A percentile compares a stretch with the other conserved stretches of the same genome.
phyloP scores from a whole-genome alignment of 768 basidiomycete genomes.

The Trametes gibbosa region DNA sequence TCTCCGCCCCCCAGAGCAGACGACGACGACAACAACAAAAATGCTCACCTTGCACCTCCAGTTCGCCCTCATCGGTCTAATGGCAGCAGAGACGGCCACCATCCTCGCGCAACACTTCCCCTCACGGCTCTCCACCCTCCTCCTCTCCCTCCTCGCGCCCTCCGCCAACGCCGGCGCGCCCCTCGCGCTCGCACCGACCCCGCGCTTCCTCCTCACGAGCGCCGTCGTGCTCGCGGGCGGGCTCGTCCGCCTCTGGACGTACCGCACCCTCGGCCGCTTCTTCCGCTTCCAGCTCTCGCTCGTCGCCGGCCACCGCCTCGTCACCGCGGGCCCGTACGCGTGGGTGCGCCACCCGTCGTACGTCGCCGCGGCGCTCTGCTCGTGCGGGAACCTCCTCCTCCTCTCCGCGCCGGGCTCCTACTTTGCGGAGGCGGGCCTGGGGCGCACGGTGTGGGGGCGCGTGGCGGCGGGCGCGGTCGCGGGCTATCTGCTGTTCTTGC shows the following conservation, averaged over 20 bases:
- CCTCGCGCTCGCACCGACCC: neutral
- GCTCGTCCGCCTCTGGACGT: slow-evolving; percentile 1
- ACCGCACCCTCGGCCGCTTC: slow-evolving; percentile 20
- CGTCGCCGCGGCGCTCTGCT: neutral
- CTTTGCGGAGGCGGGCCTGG: slow-evolving; percentile 3
- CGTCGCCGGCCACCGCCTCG: slow-evolving; percentile 13
- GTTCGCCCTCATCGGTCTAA: neutral
- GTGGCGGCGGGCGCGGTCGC: neutral
- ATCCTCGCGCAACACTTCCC: slow-evolving; percentile 1
- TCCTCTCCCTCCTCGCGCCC: neutral
- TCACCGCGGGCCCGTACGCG: slow-evolving; percentile 20
- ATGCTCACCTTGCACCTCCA: neutral
- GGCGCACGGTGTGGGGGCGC: slow-evolving; percentile 5
- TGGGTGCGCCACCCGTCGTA: slow-evolving; percentile 23
- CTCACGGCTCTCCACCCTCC: neutral
- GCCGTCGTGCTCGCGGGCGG: neutral
- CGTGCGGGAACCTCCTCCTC: neutral
- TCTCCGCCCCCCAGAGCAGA: too few species aligned
- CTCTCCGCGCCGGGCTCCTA: neutral
- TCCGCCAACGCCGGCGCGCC: neutral
- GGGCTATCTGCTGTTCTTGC: neutral
- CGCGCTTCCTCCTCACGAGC: slow-evolving; percentile 1
- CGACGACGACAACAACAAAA: too few species aligned
- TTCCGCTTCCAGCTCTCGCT: slow-evolving; percentile 21
- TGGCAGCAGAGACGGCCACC: neutral